Conservation (phyloP, 106 monocot genomes). For the Platanthera guangdongensis region DNA sequence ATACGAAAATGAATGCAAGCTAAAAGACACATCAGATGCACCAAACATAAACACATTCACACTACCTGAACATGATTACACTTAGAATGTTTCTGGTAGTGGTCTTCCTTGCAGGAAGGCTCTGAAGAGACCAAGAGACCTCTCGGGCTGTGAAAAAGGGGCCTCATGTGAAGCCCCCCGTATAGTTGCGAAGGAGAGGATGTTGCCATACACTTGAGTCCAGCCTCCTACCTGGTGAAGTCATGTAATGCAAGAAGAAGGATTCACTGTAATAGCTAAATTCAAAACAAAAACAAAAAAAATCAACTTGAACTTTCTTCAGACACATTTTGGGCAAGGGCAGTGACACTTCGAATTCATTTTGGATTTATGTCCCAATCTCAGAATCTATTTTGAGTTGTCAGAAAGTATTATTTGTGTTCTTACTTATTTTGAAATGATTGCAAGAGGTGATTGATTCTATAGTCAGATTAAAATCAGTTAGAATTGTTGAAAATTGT, state of each 20-base stretch:
- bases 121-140: slow-evolving; percentile 78
- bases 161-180: slow-evolving; percentile 98
- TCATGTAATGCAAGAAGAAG: not conserved
- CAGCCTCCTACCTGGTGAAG: slow-evolving; percentile 86
- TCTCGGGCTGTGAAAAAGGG: slow-evolving; percentile 94
- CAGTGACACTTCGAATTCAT: no score
- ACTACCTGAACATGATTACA: not conserved
- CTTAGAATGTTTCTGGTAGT: slow-evolving; percentile 70
- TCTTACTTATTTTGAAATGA: no score
- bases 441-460: no score
- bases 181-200: slow-evolving; percentile 83
- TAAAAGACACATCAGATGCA: slow-evolving; percentile 3
- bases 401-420: no score
- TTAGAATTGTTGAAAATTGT: no score
- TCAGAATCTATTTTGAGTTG: no score
- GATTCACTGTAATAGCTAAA: not conserved
- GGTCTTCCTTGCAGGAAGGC: slow-evolving; percentile 63
- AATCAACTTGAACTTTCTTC: not conserved
- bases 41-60: not conserved
- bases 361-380: no score
- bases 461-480: no score
- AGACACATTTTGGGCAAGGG: no score
- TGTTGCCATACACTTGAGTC: slow-evolving; percentile 86
- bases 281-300: not conserved
- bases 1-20: not conserved